These are phyloP conservation scores for Trichophyton schoenleinii DNA, from an alignment of 2,329 filamentous ascomycete genomes.

Conservation along the genomic window DNA sequence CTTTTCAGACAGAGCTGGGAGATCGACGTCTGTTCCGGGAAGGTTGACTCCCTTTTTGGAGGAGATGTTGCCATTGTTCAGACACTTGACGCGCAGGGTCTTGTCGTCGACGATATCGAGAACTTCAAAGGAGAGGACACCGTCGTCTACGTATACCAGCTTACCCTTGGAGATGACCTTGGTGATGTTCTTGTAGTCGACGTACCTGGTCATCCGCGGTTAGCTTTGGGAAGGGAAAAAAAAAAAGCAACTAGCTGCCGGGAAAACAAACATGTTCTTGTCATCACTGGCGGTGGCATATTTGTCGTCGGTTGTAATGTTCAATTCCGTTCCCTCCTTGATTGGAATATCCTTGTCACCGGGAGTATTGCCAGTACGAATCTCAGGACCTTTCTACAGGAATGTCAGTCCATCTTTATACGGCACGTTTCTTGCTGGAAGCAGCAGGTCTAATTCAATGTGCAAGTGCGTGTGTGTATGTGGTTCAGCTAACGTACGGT, in stretches of 20 bases:
- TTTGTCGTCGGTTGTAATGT: conserved; percentile 92
- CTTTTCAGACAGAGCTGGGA: conserved; percentile 94
- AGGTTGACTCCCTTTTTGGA: conserved; percentile 99
- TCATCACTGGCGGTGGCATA: conserved; percentile 75
- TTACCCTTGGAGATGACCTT: conserved; percentile 88
- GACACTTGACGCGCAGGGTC: conserved; percentile 71
- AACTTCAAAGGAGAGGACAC: conserved; percentile 93
- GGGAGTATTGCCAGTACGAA: conserved; percentile 66
- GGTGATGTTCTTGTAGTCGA: conserved; percentile 99
- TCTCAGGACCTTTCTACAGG: conserved; percentile 65
- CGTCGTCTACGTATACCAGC: conserved; percentile 95
- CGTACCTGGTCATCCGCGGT: conserved; percentile 49
- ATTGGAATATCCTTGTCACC: conserved; percentile 68
- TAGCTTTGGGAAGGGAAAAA: neutral
- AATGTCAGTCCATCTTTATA: neutral
- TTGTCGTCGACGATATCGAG: conserved; percentile 75
- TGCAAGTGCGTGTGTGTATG: neutral
- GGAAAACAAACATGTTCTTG: conserved; percentile 69
- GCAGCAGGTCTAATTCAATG: no score
- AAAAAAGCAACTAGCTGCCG: neutral
- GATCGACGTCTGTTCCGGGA: conserved; percentile 95
- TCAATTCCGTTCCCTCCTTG: conserved; percentile 68
- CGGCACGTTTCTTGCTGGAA: neutral
- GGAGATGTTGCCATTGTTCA: conserved; percentile 98
- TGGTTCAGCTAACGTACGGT: conserved; percentile 48